Percentiles rank a stretch among this genome's conserved stretches.
phyloP scores from a whole-genome alignment of 768 basidiomycete species.

The Tricholoma saponaceum region DNA sequence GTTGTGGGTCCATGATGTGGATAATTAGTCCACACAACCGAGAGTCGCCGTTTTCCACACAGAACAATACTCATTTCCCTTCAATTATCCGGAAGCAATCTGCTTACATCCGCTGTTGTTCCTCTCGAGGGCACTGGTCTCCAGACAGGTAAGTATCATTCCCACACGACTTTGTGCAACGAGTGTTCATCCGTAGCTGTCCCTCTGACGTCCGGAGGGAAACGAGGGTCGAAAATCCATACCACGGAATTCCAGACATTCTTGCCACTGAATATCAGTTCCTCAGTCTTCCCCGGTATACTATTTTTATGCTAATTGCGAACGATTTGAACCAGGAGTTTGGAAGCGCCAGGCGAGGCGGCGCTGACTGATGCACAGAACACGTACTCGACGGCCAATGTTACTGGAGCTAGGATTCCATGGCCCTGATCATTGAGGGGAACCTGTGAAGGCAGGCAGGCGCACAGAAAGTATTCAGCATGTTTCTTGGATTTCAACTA shows the following conservation, averaged over 20 bases:
- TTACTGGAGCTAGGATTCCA: too few relatives aligned
- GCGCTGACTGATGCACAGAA: neutral
- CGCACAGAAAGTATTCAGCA: neutral
- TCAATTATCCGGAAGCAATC: neutral
- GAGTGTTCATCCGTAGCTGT: too few relatives aligned
- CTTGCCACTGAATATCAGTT: neutral
- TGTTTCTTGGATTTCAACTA: neutral
- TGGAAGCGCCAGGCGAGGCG: neutral
- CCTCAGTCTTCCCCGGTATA: neutral
- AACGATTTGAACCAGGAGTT: neutral
- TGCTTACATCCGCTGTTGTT: neutral
- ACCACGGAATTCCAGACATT: neutral
- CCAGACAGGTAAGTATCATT: neutral
- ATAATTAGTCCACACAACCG: neutral
- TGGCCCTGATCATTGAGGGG: too few relatives aligned
- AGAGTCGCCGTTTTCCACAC: neutral
- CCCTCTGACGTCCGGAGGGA: too few relatives aligned
- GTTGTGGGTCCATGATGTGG: slow-evolving; percentile 1
- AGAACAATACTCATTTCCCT: neutral
- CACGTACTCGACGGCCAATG: too few relatives aligned
- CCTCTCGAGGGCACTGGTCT: too few relatives aligned
- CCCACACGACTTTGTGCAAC: too few relatives aligned
- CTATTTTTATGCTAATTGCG: neutral
- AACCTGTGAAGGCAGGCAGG: too few relatives aligned
- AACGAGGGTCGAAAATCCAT: neutral